A percentile compares a stretch with the other conserved stretches of the same genome.
phyloP scores from a whole-genome alignment of 768 basidiomycete species.

The Inosperma sp. region DNA sequence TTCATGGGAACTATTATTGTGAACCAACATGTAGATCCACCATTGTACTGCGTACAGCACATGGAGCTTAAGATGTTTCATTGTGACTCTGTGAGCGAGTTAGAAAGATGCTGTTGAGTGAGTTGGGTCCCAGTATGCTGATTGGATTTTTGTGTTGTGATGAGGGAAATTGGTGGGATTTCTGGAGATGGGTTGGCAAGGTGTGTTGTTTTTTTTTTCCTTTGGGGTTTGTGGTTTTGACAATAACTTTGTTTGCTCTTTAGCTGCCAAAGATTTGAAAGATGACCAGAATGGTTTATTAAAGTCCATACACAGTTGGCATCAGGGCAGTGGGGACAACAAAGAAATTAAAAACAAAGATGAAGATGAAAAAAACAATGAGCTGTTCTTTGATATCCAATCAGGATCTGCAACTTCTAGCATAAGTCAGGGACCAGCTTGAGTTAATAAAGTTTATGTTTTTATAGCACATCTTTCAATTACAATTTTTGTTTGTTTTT shows the following conservation, averaged over 20 bases:
- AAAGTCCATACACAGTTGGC: too few relatives aligned
- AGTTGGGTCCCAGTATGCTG: slow-evolving; percentile 95
- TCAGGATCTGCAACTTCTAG: slow-evolving; percentile 34
- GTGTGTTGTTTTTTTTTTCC: slow-evolving; percentile 40
- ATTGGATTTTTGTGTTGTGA: slow-evolving; percentile 86
- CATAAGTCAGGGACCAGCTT: slow-evolving; percentile 29
- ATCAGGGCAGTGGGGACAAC: slow-evolving; percentile 18
- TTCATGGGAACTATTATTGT: not conserved
- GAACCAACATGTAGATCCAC: slow-evolving; percentile 43
- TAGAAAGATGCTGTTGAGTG: slow-evolving; percentile 87
- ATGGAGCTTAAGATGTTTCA: slow-evolving; percentile 86
- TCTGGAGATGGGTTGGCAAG: slow-evolving; percentile 64
- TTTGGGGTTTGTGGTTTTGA: slow-evolving; percentile 8
- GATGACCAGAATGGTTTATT: slow-evolving; percentile 40
- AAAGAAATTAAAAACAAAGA: slow-evolving; percentile 5
- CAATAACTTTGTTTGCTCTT: slow-evolving; percentile 10
- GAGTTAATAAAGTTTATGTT: too few relatives aligned
- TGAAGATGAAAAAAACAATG: slow-evolving; percentile 30
- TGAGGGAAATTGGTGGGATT: slow-evolving; percentile 84
- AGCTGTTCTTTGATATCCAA: slow-evolving; percentile 51
- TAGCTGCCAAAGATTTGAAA: slow-evolving; percentile 52
- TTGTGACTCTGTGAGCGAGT: slow-evolving; percentile 95
- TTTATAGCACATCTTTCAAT: too few relatives aligned
- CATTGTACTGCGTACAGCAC: slow-evolving; percentile 70
- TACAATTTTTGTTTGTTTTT: too few relatives aligned